phyloP scores from a whole-genome alignment of 2,329 filamentous ascomycete species.

The Fusarium metavorans region DNA sequence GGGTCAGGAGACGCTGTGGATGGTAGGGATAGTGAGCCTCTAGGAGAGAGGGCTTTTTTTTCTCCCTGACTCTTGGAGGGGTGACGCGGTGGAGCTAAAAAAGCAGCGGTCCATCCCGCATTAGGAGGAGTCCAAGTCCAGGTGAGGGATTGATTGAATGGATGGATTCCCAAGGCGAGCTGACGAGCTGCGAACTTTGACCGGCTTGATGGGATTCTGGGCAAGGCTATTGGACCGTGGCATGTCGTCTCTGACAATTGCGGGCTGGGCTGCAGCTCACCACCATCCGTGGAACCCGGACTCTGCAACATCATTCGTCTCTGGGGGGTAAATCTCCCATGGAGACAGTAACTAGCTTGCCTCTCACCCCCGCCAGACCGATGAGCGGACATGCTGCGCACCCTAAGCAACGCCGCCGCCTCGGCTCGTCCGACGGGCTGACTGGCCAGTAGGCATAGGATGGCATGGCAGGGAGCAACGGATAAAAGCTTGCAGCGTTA shows the following conservation, averaged over 20 bases:
- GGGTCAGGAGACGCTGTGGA: conserved; percentile 38
- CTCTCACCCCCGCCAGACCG: neutral
- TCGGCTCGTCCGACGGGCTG: conserved; percentile 13
- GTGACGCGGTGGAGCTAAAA: conserved; percentile 43
- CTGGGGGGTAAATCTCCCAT: conserved; percentile 28
- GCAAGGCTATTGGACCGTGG: conserved; percentile 40
- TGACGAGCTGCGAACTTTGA: conserved; percentile 38
- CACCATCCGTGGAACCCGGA: conserved; percentile 30
- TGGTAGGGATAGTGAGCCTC: conserved; percentile 27
- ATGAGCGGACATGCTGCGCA: neutral
- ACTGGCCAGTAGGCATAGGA: neutral
- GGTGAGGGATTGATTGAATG: conserved; percentile 17
- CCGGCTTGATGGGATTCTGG: conserved; percentile 23
- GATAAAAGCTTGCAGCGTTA: conserved; percentile 5
- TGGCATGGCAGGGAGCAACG: conserved; percentile 8
- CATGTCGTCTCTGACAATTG: conserved; percentile 39
- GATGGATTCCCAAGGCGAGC: conserved; percentile 25
- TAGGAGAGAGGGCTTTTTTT: conserved; percentile 15
- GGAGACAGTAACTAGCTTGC: conserved; percentile 29
- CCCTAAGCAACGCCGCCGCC: conserved; percentile 1
- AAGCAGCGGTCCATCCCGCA: conserved; percentile 36
- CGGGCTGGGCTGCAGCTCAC: conserved; percentile 40
- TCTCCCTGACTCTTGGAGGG: conserved; percentile 17
- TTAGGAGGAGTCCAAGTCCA: conserved; percentile 27
- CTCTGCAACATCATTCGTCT: conserved; percentile 37